These are phyloP conservation scores for Acacia acuminata DNA, from an alignment of 306 rosid genomes.

Conservation along the genomic window DNA sequence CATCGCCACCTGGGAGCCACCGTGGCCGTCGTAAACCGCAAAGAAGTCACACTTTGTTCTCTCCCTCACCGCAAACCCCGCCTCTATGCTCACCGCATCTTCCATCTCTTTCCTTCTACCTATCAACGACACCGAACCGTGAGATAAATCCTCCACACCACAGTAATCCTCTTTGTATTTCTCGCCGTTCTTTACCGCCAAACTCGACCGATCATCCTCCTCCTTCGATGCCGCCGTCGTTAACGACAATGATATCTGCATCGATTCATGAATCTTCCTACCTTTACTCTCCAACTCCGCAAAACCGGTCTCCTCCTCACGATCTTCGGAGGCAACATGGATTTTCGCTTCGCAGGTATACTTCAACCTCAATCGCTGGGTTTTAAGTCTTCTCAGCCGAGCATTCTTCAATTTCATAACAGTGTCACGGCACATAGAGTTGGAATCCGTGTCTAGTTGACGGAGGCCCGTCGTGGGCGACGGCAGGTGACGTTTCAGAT, in stretches of 20 bases:
- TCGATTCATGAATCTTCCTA: constrained; percentile 19
- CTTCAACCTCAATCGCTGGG: constrained; percentile 45
- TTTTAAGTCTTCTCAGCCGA: constrained; percentile 42
- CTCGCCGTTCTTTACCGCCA: constrained; percentile 10
- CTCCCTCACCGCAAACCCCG: constrained; percentile 44
- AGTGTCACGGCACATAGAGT: constrained; percentile 7
- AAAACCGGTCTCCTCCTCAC: not conserved
- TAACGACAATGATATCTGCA: constrained; percentile 47
- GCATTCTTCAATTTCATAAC: constrained; percentile 30
- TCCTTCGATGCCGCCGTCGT: constrained; percentile 13
- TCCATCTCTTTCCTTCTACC: constrained; percentile 92
- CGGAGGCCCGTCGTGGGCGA: not conserved
- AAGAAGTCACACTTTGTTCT: constrained; percentile 57
- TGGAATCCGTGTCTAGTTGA: constrained; percentile 10
- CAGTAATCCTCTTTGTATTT: not conserved
- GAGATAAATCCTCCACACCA: not conserved
- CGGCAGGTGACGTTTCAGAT: constrained; percentile 1
- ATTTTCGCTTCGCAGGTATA: constrained; percentile 50
- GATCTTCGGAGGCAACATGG: constrained; percentile 2
- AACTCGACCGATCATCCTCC: constrained; percentile 17
- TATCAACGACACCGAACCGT: constrained; percentile 65
- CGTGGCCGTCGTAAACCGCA: constrained; percentile 88
- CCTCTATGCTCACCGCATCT: constrained; percentile 72
- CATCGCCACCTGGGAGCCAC: constrained; percentile 71
- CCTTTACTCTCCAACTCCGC: not conserved